Conservation (phyloP, 2,329 filamentous ascomycete genomes). For the Trichophyton equinum region DNA sequence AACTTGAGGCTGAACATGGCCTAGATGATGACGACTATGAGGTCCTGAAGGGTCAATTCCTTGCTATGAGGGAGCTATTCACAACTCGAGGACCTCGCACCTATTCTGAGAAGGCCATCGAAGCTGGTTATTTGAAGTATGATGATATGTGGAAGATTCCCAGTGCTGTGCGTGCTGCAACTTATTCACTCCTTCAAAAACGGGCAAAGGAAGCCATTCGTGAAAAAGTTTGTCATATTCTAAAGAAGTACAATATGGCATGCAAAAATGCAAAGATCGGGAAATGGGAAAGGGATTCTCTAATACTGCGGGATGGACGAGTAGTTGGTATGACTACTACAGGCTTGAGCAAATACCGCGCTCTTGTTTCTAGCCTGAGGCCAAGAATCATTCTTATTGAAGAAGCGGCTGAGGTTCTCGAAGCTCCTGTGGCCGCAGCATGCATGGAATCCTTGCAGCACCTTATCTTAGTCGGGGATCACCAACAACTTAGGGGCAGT, state of each 20-base stretch:
- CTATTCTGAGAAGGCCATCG: slow-evolving; percentile 25
- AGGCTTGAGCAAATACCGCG: slow-evolving; percentile 67
- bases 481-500: slow-evolving; percentile 61
- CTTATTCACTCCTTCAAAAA: slow-evolving; percentile 55
- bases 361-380: slow-evolving; percentile 51
- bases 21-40: slow-evolving; percentile 43
- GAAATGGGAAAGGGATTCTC: slow-evolving; percentile 47
- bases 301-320: slow-evolving; percentile 48
- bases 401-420: slow-evolving; percentile 63
- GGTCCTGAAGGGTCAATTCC: slow-evolving; percentile 36
- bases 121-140: slow-evolving; percentile 22
- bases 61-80: slow-evolving; percentile 33
- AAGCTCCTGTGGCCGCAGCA: slow-evolving; percentile 45
- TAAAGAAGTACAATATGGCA: slow-evolving; percentile 39
- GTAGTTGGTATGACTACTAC: slow-evolving; percentile 64
- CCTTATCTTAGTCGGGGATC: slow-evolving; percentile 62
- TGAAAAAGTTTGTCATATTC: slow-evolving; percentile 37
- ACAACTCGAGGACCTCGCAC: slow-evolving; percentile 14
- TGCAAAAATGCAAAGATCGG: slow-evolving; percentile 44
- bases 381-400: slow-evolving; percentile 63
- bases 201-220: slow-evolving; percentile 40
- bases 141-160: slow-evolving; percentile 52
- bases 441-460: slow-evolving; percentile 52
- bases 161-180: slow-evolving; percentile 42
- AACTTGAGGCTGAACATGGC: slow-evolving; percentile 47